Percentiles rank a stretch among this genome's conserved stretches.
phyloP scores from a whole-genome alignment of 2,329 filamentous ascomycete species.

The Pyrenophora graminea region DNA sequence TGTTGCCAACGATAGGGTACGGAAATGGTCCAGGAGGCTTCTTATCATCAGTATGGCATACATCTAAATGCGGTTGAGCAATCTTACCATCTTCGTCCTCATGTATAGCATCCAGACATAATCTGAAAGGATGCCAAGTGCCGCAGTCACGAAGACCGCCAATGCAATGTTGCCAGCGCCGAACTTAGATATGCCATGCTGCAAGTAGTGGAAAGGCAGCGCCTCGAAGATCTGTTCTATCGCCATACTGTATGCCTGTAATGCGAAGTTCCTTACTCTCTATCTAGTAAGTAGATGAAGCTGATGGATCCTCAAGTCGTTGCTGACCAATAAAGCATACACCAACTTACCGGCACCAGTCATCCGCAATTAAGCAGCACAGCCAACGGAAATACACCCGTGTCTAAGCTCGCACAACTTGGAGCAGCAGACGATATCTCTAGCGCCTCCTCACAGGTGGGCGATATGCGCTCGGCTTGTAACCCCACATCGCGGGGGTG shows the following conservation, averaged over 20 bases:
- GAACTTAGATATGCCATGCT: slow-evolving; percentile 39
- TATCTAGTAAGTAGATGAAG: neutral
- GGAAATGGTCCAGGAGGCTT: slow-evolving; percentile 61
- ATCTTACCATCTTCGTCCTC: slow-evolving; percentile 52
- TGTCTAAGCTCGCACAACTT: too few species aligned
- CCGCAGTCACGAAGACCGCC: slow-evolving; percentile 26
- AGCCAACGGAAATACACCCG: neutral
- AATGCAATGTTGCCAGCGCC: slow-evolving; percentile 29
- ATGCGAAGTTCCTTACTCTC: neutral
- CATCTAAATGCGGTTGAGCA: neutral
- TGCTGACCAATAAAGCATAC: neutral
- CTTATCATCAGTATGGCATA: neutral
- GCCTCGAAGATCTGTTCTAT: slow-evolving; percentile 37
- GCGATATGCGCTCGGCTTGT: neutral
- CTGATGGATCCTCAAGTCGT: neutral
- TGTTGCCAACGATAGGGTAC: slow-evolving; percentile 60
- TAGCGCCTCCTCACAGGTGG: neutral
- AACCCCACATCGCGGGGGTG: slow-evolving; percentile 39
- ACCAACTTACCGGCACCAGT: neutral
- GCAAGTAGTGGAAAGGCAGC: slow-evolving; percentile 35
- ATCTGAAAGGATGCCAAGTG: slow-evolving; percentile 44
- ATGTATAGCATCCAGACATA: slow-evolving; percentile 57
- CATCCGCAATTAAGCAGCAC: neutral
- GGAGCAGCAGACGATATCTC: too few species aligned
- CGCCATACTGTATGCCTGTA: slow-evolving; percentile 26